phyloP scores from a whole-genome alignment of 2,329 filamentous ascomycete genomes.

The Rhytidhysteron rufulum region DNA sequence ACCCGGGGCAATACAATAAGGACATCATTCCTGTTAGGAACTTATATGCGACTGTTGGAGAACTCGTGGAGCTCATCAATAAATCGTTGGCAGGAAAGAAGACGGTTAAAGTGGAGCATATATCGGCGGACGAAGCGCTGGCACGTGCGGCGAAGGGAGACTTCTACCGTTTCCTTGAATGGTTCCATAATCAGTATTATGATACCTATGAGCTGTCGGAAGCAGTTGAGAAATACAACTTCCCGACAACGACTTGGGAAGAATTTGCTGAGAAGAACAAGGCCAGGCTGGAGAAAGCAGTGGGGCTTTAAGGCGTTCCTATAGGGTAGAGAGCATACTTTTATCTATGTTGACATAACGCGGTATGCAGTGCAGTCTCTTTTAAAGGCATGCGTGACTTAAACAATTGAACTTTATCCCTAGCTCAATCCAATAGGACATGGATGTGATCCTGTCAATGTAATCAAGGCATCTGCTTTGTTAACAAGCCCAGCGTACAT shows the following conservation, averaged over 20 bases:
- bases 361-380: no score
- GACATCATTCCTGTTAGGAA: neutral
- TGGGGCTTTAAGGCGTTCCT: constrained; percentile 1
- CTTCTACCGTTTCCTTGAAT: neutral
- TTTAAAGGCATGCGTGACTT: no score
- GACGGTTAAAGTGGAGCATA: neutral
- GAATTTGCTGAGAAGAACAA: neutral
- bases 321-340: no score
- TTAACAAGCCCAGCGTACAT: no score
- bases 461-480: no score
- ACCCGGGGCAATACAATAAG: neutral
- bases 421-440: no score
- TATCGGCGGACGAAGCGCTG: neutral
- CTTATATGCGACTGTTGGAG: neutral
- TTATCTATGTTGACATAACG: no score
- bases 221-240: neutral
- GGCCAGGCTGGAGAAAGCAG: neutral
- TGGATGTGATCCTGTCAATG: no score
- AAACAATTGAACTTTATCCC: no score
- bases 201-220: neutral
- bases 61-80: neutral
- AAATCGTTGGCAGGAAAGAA: neutral
- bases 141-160: neutral
- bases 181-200: neutral
- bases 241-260: constrained; percentile 1